Evolutionary conservation across 2,329 filamentous ascomycete species (phyloP), one percentile per base, ranked within the genome.

Genomic region (Colletotrichum lupini): DNA sequence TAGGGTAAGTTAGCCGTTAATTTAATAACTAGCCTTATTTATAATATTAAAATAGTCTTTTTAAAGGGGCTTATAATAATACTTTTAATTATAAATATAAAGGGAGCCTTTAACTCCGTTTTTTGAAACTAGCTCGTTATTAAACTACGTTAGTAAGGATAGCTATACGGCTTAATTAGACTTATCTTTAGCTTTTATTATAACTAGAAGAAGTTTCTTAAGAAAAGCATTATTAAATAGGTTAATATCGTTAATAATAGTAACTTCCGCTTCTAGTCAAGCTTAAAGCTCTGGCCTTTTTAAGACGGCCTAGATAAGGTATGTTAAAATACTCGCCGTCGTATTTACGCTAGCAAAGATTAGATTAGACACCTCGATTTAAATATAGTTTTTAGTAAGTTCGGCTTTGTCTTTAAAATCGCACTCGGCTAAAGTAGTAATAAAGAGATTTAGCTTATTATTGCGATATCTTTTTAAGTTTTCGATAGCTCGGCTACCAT

Each of bases 301-400:
- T 66, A 80, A 82, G 12, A 86, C 76, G 3, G 78, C 76, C 83
- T 83, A 88, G 7, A 85, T 76, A 0, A 87, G 77, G 68, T 88
- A 89, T 0, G 87, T 89, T 32, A 89, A 74, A 0, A 85, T 85
- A 14, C 83, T 81, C 1, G 87, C 84, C 0, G 87, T 88, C 0
- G 88, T 89, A 71, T 89, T 87, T 49, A 82, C 87, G 2, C 88
- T 88, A 0, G 87, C 88, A 7, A 86, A 72, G 62, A 89, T 88
- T 75, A 86, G 87, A 0, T 75, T 77, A 16, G 81, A 79, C 0
- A 86, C 86, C 58, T 87, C 83, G 22, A 76, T 76, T 3, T 76
- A 68, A 1, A 87, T 80, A 28, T 88, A 84, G 1, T 75, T n/a
- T 19, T 70, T 67, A 3, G 59, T 65, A 5, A 73, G 56, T 7